Conservation (phyloP, 2,329 filamentous ascomycete genomes). For the Trichophyton rubrum region DNA sequence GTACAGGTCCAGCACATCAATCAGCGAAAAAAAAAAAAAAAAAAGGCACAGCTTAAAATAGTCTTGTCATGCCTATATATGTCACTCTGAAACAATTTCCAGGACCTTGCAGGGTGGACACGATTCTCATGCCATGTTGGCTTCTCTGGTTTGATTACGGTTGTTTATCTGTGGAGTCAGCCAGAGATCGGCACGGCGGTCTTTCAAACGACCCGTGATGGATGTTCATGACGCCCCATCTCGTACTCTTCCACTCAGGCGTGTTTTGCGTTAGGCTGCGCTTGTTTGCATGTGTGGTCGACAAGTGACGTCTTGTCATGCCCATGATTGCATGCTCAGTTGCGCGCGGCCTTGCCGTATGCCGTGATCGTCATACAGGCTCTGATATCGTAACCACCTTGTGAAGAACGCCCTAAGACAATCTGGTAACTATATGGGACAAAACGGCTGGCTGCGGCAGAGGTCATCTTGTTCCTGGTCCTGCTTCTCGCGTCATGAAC, state of each 20-base stretch:
- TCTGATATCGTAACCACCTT: background rate
- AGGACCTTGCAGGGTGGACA: background rate
- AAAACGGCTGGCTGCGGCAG: background rate
- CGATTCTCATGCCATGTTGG: background rate
- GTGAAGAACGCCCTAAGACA: background rate
- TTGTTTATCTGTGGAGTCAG: slow-evolving; percentile 2
- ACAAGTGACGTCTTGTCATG: background rate
- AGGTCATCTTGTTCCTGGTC: background rate
- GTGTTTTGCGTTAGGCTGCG: background rate
- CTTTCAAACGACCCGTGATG: background rate
- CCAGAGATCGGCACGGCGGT: background rate
- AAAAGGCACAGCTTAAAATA: background rate
- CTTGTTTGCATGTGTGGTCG: background rate
- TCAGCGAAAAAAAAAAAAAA: background rate
- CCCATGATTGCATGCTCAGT: background rate
- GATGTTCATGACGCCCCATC: background rate
- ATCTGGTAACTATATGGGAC: background rate
- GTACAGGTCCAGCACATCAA: too few relatives aligned
- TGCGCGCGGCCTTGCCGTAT: background rate
- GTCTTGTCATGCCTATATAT: background rate
- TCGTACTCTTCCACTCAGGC: background rate
- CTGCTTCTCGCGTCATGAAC: background rate
- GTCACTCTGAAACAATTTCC: background rate
- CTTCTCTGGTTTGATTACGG: background rate
- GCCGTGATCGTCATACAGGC: background rate